Conservation (phyloP, 2,329 filamentous ascomycete genomes). For the Talaromyces sp. region DNA sequence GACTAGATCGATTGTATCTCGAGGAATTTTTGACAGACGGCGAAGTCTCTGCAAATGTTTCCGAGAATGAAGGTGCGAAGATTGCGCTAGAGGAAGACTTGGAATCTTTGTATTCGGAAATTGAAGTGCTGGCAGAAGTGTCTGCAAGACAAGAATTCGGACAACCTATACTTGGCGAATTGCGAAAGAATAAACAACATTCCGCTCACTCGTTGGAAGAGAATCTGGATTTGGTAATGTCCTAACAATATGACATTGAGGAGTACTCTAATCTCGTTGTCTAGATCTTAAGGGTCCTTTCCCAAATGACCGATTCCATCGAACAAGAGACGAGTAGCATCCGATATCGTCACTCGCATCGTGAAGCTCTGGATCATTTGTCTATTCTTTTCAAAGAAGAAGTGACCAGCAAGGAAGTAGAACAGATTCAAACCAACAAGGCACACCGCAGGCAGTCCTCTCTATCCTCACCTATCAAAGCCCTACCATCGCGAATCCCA, state of each 20-base stretch:
- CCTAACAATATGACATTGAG: background rate
- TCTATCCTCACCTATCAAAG: constrained; percentile 11
- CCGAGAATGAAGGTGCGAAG: constrained; percentile 21
- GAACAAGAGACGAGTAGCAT: constrained; percentile 29
- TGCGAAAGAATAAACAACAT: constrained; percentile 32
- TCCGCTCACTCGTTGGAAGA: constrained; percentile 30
- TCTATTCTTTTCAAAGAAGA: constrained; percentile 32
- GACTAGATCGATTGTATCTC: constrained; percentile 40
- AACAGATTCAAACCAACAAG: constrained; percentile 20
- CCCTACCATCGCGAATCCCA: constrained; percentile 11
- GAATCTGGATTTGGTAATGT: constrained; percentile 34
- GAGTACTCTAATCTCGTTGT: background rate
- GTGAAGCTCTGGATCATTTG: constrained; percentile 33
- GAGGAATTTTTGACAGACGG: constrained; percentile 25
- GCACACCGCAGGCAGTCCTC: constrained; percentile 18
- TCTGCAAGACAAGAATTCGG: constrained; percentile 43
- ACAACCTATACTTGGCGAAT: constrained; percentile 37
- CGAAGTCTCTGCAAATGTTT: constrained; percentile 7
- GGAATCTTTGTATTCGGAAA: constrained; percentile 39
- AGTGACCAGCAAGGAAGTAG: constrained; percentile 24
- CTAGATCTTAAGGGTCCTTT: constrained; percentile 33
- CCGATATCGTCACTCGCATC: constrained; percentile 33
- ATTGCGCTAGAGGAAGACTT: constrained; percentile 35
- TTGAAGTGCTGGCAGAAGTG: constrained; percentile 40
- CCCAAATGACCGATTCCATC: constrained; percentile 33